These are phyloP conservation scores for Didymellaceae sp. DNA, from an alignment of 2,329 filamentous ascomycete species.

Conservation along the genomic window DNA sequence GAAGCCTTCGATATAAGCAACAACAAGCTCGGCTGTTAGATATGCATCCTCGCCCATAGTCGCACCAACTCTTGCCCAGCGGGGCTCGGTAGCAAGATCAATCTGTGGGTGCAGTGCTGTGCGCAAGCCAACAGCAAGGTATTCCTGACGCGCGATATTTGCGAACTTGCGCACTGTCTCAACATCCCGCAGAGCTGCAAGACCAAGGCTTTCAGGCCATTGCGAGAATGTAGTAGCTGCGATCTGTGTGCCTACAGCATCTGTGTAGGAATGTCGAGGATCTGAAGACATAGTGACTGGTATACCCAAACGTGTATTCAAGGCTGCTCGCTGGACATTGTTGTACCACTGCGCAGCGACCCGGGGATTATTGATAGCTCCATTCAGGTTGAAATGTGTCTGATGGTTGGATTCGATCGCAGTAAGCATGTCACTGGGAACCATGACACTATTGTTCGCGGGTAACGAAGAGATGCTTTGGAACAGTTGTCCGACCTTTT, in stretches of 20 bases:
- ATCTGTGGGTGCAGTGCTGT: slow-evolving; percentile 59
- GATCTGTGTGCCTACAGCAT: slow-evolving; percentile 54
- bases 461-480: slow-evolving; percentile 51
- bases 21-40: slow-evolving; percentile 46
- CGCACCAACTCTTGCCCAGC: slow-evolving; percentile 56
- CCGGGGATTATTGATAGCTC: slow-evolving; percentile 51
- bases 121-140: slow-evolving; percentile 52
- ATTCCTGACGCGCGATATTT: slow-evolving; percentile 58
- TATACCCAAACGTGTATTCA: slow-evolving; percentile 57
- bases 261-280: slow-evolving; percentile 55
- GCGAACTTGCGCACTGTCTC: slow-evolving; percentile 56
- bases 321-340: slow-evolving; percentile 50
- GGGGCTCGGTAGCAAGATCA: slow-evolving; percentile 59
- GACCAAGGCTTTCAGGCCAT: slow-evolving; percentile 60
- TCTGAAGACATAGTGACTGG: slow-evolving; percentile 58
- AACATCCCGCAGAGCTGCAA: slow-evolving; percentile 57
- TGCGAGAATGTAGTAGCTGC: slow-evolving; percentile 55
- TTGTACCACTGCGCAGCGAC: slow-evolving; percentile 52
- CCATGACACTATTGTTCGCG: too few species aligned
- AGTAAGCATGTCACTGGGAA: too few species aligned
- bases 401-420: slow-evolving; percentile 47
- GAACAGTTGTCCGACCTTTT: slow-evolving; percentile 59
- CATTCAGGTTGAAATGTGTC: slow-evolving; percentile 58
- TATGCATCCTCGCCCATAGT: slow-evolving; percentile 60
- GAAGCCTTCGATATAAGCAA: slow-evolving; percentile 58